Evolutionary conservation across 2,329 filamentous ascomycete species (phyloP), one percentile per base, ranked within the genome.

Genomic region (Colletotrichum musicola): DNA sequence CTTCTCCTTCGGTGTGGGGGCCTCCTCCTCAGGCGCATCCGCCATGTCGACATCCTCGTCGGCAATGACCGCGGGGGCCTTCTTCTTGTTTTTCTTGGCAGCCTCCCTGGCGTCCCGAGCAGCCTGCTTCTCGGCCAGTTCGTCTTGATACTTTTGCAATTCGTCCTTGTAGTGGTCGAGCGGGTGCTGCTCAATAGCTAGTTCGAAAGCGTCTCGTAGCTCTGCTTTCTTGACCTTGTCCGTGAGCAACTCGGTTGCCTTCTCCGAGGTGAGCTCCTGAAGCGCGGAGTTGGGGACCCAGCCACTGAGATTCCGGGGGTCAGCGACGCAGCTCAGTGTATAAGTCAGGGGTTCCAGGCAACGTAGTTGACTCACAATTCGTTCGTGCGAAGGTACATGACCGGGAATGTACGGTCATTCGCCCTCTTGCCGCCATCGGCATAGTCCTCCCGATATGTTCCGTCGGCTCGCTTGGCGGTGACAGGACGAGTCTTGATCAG

Each of bases 311-410:
- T 16, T 9, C 44, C 9, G 12, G 16, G 9, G 12, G 53, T 69
- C 30, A 65, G 66, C 46, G 13, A 27, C 73, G 16, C 51, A 16
- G 9, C 42, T n/a, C 12, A 10, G 10, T 18, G 16, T 16, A 40
- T 47, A 27, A 20, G 27, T n/a, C 20, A 53, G 50, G 55, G 50
- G 35, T 35, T 35, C 30, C 38, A 25, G 40, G 30, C n/a, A 59
- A 22, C 27, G 44, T 30, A 27, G 30, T 49, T 12, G 14, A 89
- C 95, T 89, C 83, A 99, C 96, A 99, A 98, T 86, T 98, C 95
- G 76, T 98, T 98, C 44, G 95, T 97, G 72, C 89, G 86, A 58
- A 98, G 84, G 79, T 97, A 98, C 95, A 98, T 98, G 76, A 98
- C 90, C 5, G 95, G 93, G 78, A 94, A 98, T 35, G 92, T 94